Conservation (phyloP, 352 stramenopile genomes). For the Globisporangium iwayamae region DNA sequence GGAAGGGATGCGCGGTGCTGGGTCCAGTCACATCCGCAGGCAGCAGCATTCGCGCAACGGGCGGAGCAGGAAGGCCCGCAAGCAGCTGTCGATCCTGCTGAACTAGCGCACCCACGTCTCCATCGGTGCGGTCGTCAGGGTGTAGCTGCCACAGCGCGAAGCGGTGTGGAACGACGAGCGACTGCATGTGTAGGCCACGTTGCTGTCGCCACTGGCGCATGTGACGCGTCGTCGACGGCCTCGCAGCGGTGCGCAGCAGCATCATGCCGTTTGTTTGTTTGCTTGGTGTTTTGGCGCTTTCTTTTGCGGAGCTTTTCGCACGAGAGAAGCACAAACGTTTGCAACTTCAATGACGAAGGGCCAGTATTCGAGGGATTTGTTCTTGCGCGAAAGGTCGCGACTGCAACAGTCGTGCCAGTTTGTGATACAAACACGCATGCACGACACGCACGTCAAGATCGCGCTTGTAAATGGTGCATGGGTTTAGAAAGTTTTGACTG, state of each 20-base stretch:
- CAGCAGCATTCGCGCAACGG: slow-evolving; percentile 30
- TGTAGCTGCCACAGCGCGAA: slow-evolving; percentile 37
- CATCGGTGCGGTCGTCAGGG: slow-evolving; percentile 11
- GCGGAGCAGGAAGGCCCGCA: slow-evolving; percentile 11
- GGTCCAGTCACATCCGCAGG: slow-evolving; percentile 12
- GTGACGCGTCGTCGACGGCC: neutral
- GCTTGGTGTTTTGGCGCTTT: too few species aligned
- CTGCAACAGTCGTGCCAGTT: too few species aligned
- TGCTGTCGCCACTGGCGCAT: neutral
- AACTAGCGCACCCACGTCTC: slow-evolving; percentile 14
- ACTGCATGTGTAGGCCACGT: neutral
- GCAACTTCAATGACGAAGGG: neutral
- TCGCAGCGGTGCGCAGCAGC: neutral
- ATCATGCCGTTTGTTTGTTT: neutral
- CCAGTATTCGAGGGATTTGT: slow-evolving; percentile 1
- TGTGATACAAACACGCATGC: neutral
- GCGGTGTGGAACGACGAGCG: slow-evolving; percentile 18
- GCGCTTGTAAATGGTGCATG: neutral
- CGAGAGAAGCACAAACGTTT: neutral
- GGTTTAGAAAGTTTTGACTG: neutral
- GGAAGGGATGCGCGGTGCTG: neutral
- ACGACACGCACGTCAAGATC: neutral
- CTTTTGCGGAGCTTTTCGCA: neutral
- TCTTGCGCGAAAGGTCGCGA: neutral
- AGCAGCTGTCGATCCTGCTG: slow-evolving; percentile 22